Evolutionary conservation across 441 rosid genomes (phyloP), one percentile per base, ranked within the genome.

Genomic region (Pelargonium myrrhifolium): DNA sequence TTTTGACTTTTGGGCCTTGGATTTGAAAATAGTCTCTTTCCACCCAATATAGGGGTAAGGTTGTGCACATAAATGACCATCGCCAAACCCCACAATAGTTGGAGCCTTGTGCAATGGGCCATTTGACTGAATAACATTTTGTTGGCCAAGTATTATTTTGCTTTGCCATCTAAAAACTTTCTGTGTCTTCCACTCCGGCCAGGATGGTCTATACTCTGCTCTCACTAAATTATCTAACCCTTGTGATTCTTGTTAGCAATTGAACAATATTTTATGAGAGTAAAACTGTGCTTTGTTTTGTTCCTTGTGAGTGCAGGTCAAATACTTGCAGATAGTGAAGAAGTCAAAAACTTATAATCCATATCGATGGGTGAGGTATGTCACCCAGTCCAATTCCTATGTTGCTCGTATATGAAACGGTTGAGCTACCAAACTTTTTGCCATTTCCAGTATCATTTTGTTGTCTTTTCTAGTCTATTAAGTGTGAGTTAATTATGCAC

Each of bases 361-460:
- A 43, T 92, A 92, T 79, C 87, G 97, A 72, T 91, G 97, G 97
- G 97, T 92, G 81, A 88, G 99, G 81, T 94, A 94, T 15, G 97
- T 94, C 55, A 91, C 97, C 31, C 99, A 94, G 79, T 93, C 97
- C 67, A 91, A 89, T 75, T 94, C 99, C 4, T 94, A 94, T 62
- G 99, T 94, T 72, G 97, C 97, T 74, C 86, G 97, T 18, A 66
- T 91, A 63, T 94, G 82, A 90, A 9, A n/a, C 10, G 43, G 43
- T 9, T 6, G 43, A 39, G 43, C 43, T 39, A 6, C 3, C 37
- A 24, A 56, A 18, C 62, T 21, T 39, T 39, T 39, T 39, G 43
- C 43, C 43, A 6, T 39, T 39, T 3, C 43, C 43, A 0, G 43
- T 39, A 7, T 39, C 10, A 6, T 39, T 39, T 9, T 39, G 1